A percentile compares a stretch with the other conserved stretches of the same genome.
phyloP scores from a whole-genome alignment of 768 basidiomycete genomes.

The Galerina sulciceps region DNA sequence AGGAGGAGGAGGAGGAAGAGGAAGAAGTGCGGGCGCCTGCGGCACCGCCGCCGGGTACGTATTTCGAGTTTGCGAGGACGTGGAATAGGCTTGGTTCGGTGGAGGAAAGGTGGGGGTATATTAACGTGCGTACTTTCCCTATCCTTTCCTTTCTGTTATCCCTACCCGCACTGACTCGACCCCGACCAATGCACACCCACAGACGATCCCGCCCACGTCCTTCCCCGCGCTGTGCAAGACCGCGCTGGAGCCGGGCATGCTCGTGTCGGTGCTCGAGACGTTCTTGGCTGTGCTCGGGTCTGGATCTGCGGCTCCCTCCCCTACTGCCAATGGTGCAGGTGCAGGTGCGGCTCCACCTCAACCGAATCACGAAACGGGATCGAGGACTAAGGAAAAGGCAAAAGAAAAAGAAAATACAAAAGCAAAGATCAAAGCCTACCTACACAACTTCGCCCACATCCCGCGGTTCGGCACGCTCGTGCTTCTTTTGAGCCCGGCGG shows the following conservation, averaged over 20 bases:
- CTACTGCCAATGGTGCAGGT: too few relatives aligned
- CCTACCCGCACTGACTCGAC: not conserved
- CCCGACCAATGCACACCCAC: not conserved
- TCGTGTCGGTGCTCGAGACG: conserved; percentile 59
- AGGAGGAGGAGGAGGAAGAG: too few relatives aligned
- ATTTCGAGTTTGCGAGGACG: conserved; percentile 65
- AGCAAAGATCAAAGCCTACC: conserved; percentile 44
- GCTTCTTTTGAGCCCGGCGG: conserved; percentile 61
- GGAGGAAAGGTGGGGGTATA: conserved; percentile 57
- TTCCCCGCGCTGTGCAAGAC: conserved; percentile 70
- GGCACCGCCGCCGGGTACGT: conserved; percentile 40
- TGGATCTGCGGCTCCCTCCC: not conserved
- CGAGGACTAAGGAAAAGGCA: too few relatives aligned
- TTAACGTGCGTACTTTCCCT: conserved; percentile 51
- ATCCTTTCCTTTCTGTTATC: not conserved
- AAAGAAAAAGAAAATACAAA: too few relatives aligned
- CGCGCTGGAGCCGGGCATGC: conserved; percentile 68
- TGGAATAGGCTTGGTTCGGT: conserved; percentile 54
- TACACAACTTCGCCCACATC: conserved; percentile 56
- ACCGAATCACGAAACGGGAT: too few relatives aligned
- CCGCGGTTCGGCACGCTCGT: conserved; percentile 67
- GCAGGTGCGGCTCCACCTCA: too few relatives aligned
- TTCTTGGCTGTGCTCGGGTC: conserved; percentile 40
- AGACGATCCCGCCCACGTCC: conserved; percentile 59
- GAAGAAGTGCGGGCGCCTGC: not conserved